A percentile compares a stretch with the other conserved stretches of the same genome.
These are phyloP conservation scores for Sophora flavescens DNA, from an alignment of 306 rosid species.

Conservation along the genomic window DNA sequence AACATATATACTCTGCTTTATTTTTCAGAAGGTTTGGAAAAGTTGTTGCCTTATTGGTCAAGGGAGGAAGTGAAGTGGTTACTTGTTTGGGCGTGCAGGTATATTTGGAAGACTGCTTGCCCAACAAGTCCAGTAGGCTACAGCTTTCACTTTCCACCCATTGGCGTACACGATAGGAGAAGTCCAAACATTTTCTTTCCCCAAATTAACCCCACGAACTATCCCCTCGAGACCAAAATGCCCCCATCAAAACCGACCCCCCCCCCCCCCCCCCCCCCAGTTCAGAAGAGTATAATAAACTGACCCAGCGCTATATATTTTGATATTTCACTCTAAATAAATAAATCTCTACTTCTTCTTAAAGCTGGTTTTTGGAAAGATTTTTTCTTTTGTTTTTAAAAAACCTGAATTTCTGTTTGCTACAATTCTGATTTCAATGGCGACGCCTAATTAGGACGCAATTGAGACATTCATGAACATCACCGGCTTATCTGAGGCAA, in stretches of 20 bases:
- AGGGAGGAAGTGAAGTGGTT: no score
- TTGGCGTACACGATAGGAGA: constrained; percentile 44
- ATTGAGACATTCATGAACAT: constrained; percentile 73
- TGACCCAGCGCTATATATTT: not conserved
- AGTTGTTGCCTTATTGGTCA: no score
- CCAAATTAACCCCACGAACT: constrained; percentile 15
- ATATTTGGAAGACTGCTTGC: not conserved
- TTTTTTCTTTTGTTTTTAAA: not conserved
- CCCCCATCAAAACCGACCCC: not conserved
- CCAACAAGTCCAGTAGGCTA: not conserved
- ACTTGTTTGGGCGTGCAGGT: not conserved
- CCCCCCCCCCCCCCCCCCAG: no score
- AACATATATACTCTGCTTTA: no score
- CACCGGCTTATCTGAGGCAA: constrained; percentile 66
- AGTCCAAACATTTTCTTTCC: constrained; percentile 23
- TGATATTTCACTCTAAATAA: constrained; percentile 5
- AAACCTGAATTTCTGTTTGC: constrained; percentile 21
- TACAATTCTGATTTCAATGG: constrained; percentile 55
- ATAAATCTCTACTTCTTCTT: constrained; percentile 15
- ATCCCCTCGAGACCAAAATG: not conserved
- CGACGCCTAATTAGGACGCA: constrained; percentile 68
- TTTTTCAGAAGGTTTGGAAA: no score
- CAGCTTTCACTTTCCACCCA: not conserved
- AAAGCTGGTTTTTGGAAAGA: not conserved
- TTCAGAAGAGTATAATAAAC: no score